Evolutionary conservation across 1,139 yeast species (phyloP).

Genomic region (Lodderomyces metapsilosis): DNA sequence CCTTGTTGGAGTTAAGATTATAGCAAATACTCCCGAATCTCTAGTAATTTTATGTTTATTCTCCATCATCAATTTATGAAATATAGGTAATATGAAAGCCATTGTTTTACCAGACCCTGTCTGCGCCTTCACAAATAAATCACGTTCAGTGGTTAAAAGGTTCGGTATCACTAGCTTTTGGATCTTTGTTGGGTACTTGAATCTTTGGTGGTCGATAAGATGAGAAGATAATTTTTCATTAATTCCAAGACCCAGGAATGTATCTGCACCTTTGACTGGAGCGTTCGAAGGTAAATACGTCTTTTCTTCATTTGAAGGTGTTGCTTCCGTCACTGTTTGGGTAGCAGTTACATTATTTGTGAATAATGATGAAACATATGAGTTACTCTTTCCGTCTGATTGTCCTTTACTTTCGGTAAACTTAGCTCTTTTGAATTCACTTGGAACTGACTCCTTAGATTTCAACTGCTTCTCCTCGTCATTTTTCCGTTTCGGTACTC

Average conservation of each 20-base stretch:
- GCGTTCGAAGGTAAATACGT: slow-evolving; percentile 74
- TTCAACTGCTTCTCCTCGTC: slow-evolving; percentile 7
- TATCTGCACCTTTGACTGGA: slow-evolving; percentile 65
- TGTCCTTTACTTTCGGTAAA: slow-evolving; percentile 46
- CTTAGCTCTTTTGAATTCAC: slow-evolving; percentile 24
- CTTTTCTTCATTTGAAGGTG: slow-evolving; percentile 10
- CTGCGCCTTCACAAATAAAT: slow-evolving; percentile 87
- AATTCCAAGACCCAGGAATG: slow-evolving; percentile 73
- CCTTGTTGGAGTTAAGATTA: slow-evolving; percentile 88
- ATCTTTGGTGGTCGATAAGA: slow-evolving; percentile 55
- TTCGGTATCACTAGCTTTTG: slow-evolving; percentile 83
- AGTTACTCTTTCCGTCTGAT: slow-evolving; percentile 49
- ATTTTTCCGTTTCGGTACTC: slow-evolving; percentile 7
- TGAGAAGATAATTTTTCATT: slow-evolving; percentile 53
- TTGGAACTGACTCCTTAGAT: slow-evolving; percentile 8
- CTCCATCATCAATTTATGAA: slow-evolving; percentile 61
- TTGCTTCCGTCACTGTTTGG: slow-evolving; percentile 15
- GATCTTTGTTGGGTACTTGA: slow-evolving; percentile 77
- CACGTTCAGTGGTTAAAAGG: slow-evolving; percentile 53
- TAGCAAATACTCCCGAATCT: slow-evolving; percentile 82
- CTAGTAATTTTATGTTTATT: slow-evolving; percentile 52
- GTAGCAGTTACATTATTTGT: slow-evolving; percentile 59
- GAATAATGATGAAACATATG: slow-evolving; percentile 83
- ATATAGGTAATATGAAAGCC: slow-evolving; percentile 81
- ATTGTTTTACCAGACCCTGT: slow-evolving; percentile 96